Evolutionary conservation across 2,329 filamentous ascomycete species (phyloP), one percentile per base, ranked within the genome.

Genomic region (Xylariomycetidae sp.): DNA sequence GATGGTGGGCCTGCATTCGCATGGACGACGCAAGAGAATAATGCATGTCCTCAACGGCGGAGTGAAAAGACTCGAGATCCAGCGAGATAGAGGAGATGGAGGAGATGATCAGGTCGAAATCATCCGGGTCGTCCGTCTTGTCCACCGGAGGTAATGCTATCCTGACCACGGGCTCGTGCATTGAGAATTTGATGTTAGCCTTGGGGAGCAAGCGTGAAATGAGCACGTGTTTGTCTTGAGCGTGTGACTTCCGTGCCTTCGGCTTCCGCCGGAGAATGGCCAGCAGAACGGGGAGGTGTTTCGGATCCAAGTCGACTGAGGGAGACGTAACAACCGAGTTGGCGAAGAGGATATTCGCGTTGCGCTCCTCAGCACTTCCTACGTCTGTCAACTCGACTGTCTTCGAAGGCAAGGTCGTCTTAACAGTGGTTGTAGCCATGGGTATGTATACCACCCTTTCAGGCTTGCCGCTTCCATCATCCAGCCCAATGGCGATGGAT

Each of bases 281-380:
- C 29, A 95, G 65, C 15, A 96, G 67, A 7, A 95, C 71, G 2
- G 92, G 90, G 12, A 98, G 67, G 63, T 96, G 90, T 44, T 86
- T 85, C 3, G 92, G 90, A 54, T 94, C 86, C 20, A 98, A 69
- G 57, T 98, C 92, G 31, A 96, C 69, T 0, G 92, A 95, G 1
- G 92, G 92, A 5, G 92, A 98, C 0, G 92, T 98, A 39, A 96
- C 79, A 29, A 98, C 90, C 5, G 94, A 79, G 58, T 98, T 98
- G 25, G 90, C 89, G 55, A 95, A 95, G 12, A 98, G 68, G 24
- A 98, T 92, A 54, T 98, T 98, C 30, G 87, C 85, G 52, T 98
- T 98, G 42, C 86, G 79, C 59, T 96, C 88, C 45, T 84, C 82
- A 9, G 74, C 70, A 23, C 76, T 81, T 46, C 82, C 82, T 20